Conservation (phyloP, 140 eudicot genomes). For the Anethum foeniculum region DNA sequence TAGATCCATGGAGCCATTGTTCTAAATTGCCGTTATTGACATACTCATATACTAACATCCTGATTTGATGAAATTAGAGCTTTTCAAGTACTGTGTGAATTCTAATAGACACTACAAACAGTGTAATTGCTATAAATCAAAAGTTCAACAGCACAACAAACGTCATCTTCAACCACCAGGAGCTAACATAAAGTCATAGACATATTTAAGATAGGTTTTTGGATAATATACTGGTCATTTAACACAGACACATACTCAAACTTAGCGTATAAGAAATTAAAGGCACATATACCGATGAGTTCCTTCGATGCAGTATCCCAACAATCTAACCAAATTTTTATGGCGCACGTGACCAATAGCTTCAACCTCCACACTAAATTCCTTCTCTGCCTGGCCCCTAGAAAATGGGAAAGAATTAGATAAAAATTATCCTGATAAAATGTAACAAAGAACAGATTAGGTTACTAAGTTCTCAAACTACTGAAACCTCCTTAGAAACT, state of each 20-base stretch:
- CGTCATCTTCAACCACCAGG: background rate
- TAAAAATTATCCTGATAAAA: background rate
- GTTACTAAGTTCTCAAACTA: background rate
- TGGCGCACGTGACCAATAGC: slow-evolving; percentile 92
- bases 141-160: background rate
- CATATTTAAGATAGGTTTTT: background rate
- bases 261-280: background rate
- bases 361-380: slow-evolving; percentile 86
- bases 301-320: slow-evolving; percentile 93
- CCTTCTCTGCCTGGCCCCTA: slow-evolving; percentile 97
- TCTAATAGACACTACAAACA: background rate
- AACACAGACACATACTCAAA: background rate
- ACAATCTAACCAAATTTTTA: slow-evolving; percentile 74
- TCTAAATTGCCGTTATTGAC: slow-evolving; percentile 89
- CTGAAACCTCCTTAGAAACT: slow-evolving; percentile 20
- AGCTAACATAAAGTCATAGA: background rate
- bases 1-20: slow-evolving; percentile 98
- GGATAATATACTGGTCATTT: background rate
- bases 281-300: slow-evolving; percentile 56
- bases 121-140: background rate
- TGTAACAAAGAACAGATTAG: background rate
- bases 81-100: background rate
- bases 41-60: slow-evolving; percentile 90
- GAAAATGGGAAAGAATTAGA: background rate
- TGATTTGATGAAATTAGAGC: slow-evolving; percentile 21